Percentiles rank a stretch among this genome's conserved stretches.
These are phyloP conservation scores for Phoma sp. DNA, from an alignment of 2,329 filamentous ascomycete genomes.

Conservation along the genomic window DNA sequence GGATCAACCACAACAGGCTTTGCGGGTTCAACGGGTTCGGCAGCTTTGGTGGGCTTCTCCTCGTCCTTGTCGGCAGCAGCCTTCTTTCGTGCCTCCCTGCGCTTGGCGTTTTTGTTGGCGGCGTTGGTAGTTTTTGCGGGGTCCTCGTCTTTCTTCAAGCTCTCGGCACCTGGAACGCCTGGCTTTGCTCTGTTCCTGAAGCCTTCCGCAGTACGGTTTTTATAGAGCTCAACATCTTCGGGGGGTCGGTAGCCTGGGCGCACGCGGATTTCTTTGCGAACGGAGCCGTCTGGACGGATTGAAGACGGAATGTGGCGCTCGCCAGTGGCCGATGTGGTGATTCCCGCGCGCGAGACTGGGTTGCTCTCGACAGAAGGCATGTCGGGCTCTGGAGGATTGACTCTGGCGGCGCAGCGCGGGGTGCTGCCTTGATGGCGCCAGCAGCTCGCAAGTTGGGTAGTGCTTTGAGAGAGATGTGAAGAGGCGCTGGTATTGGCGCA, in stretches of 20 bases:
- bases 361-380: slow-evolving; percentile 43
- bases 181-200: slow-evolving; percentile 76
- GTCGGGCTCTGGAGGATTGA: slow-evolving; percentile 5
- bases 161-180: slow-evolving; percentile 76
- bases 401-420: neutral
- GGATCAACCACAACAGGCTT: slow-evolving; percentile 57
- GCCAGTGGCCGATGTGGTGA: slow-evolving; percentile 75
- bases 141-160: slow-evolving; percentile 53
- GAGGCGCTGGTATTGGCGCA: neutral
- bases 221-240: slow-evolving; percentile 96
- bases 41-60: slow-evolving; percentile 37
- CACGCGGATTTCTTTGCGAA: slow-evolving; percentile 93
- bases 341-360: slow-evolving; percentile 54
- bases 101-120: slow-evolving; percentile 86
- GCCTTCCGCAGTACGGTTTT: slow-evolving; percentile 84
- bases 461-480: slow-evolving; percentile 8
- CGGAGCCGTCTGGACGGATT: slow-evolving; percentile 82
- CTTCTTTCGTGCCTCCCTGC: slow-evolving; percentile 70
- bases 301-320: slow-evolving; percentile 90
- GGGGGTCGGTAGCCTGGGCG: slow-evolving; percentile 91
- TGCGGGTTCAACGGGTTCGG: slow-evolving; percentile 25
- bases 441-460: neutral
- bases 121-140: slow-evolving; percentile 57
- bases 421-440: neutral
- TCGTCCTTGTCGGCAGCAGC: slow-evolving; percentile 49